Evolutionary conservation across 2,329 filamentous ascomycete genomes (phyloP).

Genomic region (Harringtonia lauricola): DNA sequence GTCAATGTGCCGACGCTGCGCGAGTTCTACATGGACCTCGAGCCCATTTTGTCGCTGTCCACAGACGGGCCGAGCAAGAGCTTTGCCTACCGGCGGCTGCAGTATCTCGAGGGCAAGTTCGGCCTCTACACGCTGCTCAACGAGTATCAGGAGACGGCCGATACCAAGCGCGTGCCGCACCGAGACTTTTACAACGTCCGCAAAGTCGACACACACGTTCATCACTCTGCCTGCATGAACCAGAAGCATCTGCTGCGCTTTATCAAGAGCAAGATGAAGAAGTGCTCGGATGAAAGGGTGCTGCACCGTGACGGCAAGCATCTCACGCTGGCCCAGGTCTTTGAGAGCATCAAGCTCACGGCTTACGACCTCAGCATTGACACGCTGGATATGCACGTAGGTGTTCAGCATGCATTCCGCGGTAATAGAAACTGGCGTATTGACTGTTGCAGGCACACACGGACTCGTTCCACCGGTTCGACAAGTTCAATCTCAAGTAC

Average conservation of each 20-base stretch:
- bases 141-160: conserved; percentile 94
- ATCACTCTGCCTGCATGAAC: conserved; percentile 99
- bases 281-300: conserved; percentile 86
- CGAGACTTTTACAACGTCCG: conserved; percentile 98
- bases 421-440: too few relatives aligned
- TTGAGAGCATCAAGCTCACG: conserved; percentile 93
- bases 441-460: conserved; percentile 62
- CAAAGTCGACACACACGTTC: conserved; percentile 97
- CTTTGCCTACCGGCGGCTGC: conserved; percentile 87
- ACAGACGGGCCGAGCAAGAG: conserved; percentile 95
- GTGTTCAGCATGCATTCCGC: conserved; percentile 20
- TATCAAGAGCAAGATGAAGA: conserved; percentile 99
- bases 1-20: conserved; percentile 82
- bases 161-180: conserved; percentile 95
- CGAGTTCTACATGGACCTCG: conserved; percentile 93
- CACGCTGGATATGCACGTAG: conserved; percentile 94
- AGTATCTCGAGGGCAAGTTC: conserved; percentile 95
- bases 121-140: conserved; percentile 89
- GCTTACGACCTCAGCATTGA: conserved; percentile 98
- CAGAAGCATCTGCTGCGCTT: conserved; percentile 97
- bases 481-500: conserved; percentile 99
- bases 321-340: conserved; percentile 84
- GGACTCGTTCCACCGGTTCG: conserved; percentile 95
- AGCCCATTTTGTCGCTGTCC: conserved; percentile 76
- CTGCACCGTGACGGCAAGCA: conserved; percentile 86